A percentile compares a stretch with the other conserved stretches of the same genome.
Evolutionary conservation across 495 filamentous ascomycete species (phyloP).

Genomic region (Aspergillus saccharolyticus): DNA sequence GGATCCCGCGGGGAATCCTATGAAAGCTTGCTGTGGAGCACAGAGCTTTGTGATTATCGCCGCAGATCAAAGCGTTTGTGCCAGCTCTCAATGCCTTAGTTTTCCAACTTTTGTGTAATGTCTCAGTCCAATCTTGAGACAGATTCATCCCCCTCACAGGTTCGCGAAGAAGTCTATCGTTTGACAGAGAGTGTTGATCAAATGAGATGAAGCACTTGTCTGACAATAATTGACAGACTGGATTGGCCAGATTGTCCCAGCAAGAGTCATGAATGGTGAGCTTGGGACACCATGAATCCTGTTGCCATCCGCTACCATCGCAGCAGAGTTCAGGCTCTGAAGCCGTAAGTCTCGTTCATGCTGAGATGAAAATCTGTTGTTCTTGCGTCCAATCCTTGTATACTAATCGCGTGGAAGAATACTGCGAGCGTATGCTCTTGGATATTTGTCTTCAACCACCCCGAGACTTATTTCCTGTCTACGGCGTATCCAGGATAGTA

Average conservation of each 20-base stretch:
- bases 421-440: slow-evolving; percentile 68
- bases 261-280: slow-evolving; percentile 21
- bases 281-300: slow-evolving; percentile 30
- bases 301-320: slow-evolving; percentile 22
- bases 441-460: slow-evolving; percentile 65
- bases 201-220: slow-evolving; percentile 1
- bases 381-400: not conserved
- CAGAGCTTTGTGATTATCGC: slow-evolving; percentile 3
- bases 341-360: slow-evolving; percentile 22
- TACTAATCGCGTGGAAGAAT: slow-evolving; percentile 45
- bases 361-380: not conserved
- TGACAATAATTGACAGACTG: slow-evolving; percentile 8
- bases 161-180: not conserved
- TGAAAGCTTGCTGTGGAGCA: slow-evolving; percentile 8
- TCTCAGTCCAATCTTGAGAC: not conserved
- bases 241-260: not conserved
- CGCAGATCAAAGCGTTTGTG: slow-evolving; percentile 6
- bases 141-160: not conserved
- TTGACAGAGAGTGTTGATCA: not conserved
- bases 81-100: slow-evolving; percentile 10
- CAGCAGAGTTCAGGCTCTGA: slow-evolving; percentile 24
- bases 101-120: slow-evolving; percentile 4
- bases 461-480: slow-evolving; percentile 60
- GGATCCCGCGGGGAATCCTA: slow-evolving; percentile 18
- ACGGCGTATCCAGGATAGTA: slow-evolving; percentile 42